A percentile compares a stretch with the other conserved stretches of the same genome.
phyloP scores from a whole-genome alignment of 2,329 filamentous ascomycete genomes.

The Niveomyces coronatus region DNA sequence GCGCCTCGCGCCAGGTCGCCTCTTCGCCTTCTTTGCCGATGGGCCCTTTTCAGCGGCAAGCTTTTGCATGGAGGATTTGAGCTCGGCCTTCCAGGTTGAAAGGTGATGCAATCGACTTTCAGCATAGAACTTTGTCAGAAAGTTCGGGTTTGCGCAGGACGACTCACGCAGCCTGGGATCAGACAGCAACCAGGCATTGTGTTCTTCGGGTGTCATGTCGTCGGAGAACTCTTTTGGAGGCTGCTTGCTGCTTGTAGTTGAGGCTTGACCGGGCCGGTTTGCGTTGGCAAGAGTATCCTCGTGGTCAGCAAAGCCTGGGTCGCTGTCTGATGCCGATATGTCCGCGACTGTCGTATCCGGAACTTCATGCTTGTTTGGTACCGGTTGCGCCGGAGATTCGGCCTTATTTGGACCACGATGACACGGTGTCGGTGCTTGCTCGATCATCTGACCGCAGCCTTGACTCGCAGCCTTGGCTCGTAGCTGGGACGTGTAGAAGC shows the following conservation, averaged over 20 bases:
- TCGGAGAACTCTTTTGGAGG: slow-evolving; percentile 24
- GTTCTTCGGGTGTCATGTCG: slow-evolving; percentile 81
- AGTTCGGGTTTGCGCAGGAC: slow-evolving; percentile 85
- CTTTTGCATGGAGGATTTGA: slow-evolving; percentile 81
- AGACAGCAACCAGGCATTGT: slow-evolving; percentile 74
- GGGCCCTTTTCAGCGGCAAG: slow-evolving; percentile 59
- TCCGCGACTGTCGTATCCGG: not conserved
- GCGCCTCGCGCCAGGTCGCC: slow-evolving; percentile 52
- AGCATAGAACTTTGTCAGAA: slow-evolving; percentile 87
- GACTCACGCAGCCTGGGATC: slow-evolving; percentile 82
- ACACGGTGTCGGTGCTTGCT: slow-evolving; percentile 18
- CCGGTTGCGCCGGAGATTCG: not conserved
- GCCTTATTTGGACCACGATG: slow-evolving; percentile 4
- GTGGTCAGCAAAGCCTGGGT: slow-evolving; percentile 12
- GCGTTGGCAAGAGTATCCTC: not conserved
- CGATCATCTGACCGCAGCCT: slow-evolving; percentile 18
- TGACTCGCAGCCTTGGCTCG: slow-evolving; percentile 28
- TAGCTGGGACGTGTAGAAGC: slow-evolving; percentile 73
- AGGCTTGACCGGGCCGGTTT: not conserved
- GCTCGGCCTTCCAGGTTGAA: slow-evolving; percentile 90
- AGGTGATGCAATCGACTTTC: slow-evolving; percentile 92
- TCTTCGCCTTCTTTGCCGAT: slow-evolving; percentile 34
- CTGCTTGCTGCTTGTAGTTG: not conserved
- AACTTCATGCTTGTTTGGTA: not conserved
- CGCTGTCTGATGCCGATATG: no score